Conservation (phyloP, 805 yeast genomes). For the Saccharomyces paradoxus region DNA sequence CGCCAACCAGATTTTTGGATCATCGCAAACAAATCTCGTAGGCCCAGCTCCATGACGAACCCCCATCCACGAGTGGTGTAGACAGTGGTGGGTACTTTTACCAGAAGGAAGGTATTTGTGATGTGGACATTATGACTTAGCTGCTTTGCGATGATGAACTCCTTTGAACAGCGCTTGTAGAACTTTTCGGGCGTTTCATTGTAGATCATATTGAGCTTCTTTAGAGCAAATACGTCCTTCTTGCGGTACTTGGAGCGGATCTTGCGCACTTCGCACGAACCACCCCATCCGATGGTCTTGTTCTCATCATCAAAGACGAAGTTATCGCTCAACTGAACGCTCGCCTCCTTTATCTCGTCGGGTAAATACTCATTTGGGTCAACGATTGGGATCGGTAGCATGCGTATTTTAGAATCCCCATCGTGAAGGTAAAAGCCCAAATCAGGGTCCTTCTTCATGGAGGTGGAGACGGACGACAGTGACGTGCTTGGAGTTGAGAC, state of each 20-base stretch:
- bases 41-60: constrained; percentile 56
- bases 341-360: constrained; percentile 39
- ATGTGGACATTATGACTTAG: constrained; percentile 49
- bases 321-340: constrained; percentile 44
- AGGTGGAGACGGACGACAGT: neutral
- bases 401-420: constrained; percentile 34
- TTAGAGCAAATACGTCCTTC: constrained; percentile 50
- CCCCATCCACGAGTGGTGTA: constrained; percentile 67
- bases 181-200: constrained; percentile 59
- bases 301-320: constrained; percentile 41
- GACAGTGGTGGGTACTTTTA: constrained; percentile 49
- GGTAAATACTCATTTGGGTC: constrained; percentile 64
- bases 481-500: constrained; percentile 8
- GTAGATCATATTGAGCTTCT: constrained; percentile 50
- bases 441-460: constrained; percentile 10
- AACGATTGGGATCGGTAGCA: constrained; percentile 53
- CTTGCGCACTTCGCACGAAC: constrained; percentile 57
- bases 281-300: constrained; percentile 61
- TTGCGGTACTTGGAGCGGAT: constrained; percentile 30
- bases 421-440: constrained; percentile 28
- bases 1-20: constrained; percentile 57
- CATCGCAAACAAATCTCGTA: constrained; percentile 53
- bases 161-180: constrained; percentile 56
- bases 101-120: constrained; percentile 44
- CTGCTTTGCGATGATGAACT: constrained; percentile 51